Evolutionary conservation across 2,329 filamentous ascomycete genomes (phyloP).

Genomic region (Arthroderma sp.): DNA sequence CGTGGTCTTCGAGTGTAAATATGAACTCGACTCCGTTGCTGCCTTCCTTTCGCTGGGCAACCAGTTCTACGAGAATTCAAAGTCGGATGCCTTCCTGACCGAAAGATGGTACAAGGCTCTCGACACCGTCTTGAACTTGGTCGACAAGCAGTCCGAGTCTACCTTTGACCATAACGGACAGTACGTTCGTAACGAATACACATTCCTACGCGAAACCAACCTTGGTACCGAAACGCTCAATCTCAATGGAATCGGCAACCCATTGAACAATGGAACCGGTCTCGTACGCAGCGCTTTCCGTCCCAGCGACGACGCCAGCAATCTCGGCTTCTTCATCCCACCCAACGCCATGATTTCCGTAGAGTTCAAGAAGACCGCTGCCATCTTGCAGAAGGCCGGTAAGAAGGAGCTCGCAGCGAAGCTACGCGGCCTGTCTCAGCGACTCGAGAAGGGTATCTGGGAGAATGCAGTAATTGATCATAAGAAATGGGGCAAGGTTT

Average conservation of each 20-base stretch:
- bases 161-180: slow-evolving; percentile 63
- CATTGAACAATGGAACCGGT: slow-evolving; percentile 69
- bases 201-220: slow-evolving; percentile 69
- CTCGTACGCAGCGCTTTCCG: slow-evolving; percentile 85
- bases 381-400: slow-evolving; percentile 50
- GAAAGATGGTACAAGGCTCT: slow-evolving; percentile 67
- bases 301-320: slow-evolving; percentile 89
- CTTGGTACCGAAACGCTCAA: slow-evolving; percentile 81
- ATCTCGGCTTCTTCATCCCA: slow-evolving; percentile 87
- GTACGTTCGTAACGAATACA: slow-evolving; percentile 65
- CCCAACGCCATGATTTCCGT: slow-evolving; percentile 94
- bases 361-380: slow-evolving; percentile 63
- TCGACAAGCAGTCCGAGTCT: slow-evolving; percentile 64
- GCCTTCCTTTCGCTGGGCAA: slow-evolving; percentile 79
- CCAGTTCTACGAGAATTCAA: slow-evolving; percentile 70
- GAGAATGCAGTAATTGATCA: slow-evolving; percentile 59
- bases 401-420: slow-evolving; percentile 38
- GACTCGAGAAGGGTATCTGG: slow-evolving; percentile 64
- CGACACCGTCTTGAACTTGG: slow-evolving; percentile 56
- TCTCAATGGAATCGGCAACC: slow-evolving; percentile 76
- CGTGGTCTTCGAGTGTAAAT: slow-evolving; percentile 95
- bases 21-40: slow-evolving; percentile 89
- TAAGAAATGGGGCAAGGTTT: slow-evolving; percentile 43
- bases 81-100: slow-evolving; percentile 65
- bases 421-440: slow-evolving; percentile 44